A percentile compares a stretch with the other conserved stretches of the same genome.
These are phyloP conservation scores for Exophiala alcalophila DNA, from an alignment of 2,329 filamentous ascomycete genomes.

Conservation along the genomic window DNA sequence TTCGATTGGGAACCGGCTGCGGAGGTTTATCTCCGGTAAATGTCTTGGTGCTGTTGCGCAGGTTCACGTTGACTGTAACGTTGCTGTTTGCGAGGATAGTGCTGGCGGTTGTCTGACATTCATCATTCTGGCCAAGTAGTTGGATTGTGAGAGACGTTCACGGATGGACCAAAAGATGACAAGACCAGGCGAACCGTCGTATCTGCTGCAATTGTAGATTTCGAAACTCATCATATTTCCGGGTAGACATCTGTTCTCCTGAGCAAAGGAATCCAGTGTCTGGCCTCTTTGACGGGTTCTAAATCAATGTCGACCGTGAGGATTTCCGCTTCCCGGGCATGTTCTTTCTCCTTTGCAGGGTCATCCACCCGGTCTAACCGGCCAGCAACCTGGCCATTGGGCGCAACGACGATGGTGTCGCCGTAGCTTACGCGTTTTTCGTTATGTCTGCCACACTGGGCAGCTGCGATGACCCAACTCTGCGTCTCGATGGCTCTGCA, in stretches of 20 bases:
- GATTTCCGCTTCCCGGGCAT: conserved; percentile 43
- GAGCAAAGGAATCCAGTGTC: conserved; percentile 56
- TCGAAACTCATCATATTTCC: too few species aligned
- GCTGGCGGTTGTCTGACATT: too few species aligned
- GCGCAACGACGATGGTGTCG: conserved; percentile 78
- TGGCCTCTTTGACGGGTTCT: conserved; percentile 50
- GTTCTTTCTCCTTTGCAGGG: conserved; percentile 37
- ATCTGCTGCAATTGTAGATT: too few species aligned
- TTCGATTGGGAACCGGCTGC: too few species aligned
- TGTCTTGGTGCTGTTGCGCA: too few species aligned
- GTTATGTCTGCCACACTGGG: conserved; percentile 74
- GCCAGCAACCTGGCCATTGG: conserved; percentile 75
- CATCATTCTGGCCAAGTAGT: too few species aligned
- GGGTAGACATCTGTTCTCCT: conserved; percentile 54
- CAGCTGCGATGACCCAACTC: conserved; percentile 80
- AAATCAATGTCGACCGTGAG: conserved; percentile 55
- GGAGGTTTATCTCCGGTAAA: too few species aligned
- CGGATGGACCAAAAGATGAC: too few species aligned
- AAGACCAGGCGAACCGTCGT: too few species aligned
- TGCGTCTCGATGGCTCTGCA: conserved; percentile 86
- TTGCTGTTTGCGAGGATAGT: too few species aligned
- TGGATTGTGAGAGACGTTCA: too few species aligned
- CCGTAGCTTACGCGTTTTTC: conserved; percentile 79
- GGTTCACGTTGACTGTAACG: too few species aligned
- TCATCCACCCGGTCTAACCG: conserved; percentile 52